phyloP scores from a whole-genome alignment of 768 basidiomycete species.

The Exidia glandulosa region DNA sequence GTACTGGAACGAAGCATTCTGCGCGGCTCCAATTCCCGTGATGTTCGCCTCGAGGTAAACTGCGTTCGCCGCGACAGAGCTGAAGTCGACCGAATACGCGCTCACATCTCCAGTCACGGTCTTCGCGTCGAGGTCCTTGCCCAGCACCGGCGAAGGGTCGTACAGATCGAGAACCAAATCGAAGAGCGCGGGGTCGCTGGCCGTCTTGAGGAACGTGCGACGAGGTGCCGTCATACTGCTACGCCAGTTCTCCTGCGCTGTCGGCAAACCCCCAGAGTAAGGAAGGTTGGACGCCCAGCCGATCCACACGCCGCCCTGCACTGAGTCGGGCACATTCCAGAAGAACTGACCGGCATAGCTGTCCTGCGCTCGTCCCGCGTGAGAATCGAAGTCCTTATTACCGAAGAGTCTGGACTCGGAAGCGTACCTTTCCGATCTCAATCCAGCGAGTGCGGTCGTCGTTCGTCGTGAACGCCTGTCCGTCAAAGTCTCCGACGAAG shows the following conservation, averaged over 20 bases:
- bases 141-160: not conserved
- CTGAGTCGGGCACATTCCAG: not conserved
- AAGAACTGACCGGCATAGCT: slow-evolving; percentile 18
- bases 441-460: too few species aligned
- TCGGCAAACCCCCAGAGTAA: slow-evolving; percentile 14
- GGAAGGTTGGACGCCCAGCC: slow-evolving; percentile 17
- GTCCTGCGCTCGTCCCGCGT: slow-evolving; percentile 16
- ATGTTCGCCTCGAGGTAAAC: not conserved
- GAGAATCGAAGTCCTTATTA: slow-evolving; percentile 7
- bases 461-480: slow-evolving; percentile 11
- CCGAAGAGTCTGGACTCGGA: too few species aligned
- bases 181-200: not conserved
- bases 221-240: slow-evolving; percentile 14
- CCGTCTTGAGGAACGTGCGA: slow-evolving; percentile 6
- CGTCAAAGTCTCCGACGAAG: slow-evolving; percentile 14
- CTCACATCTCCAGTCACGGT: not conserved
- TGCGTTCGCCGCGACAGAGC: not conserved
- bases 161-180: not conserved
- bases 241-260: slow-evolving; percentile 14
- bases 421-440: too few species aligned
- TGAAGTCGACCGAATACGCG: not conserved
- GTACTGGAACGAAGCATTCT: not conserved
- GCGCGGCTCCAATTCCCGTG: not conserved
- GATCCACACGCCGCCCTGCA: slow-evolving; percentile 9
- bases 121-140: not conserved